Percentiles rank a stretch among this genome's conserved stretches.
Conservation (phyloP, 352 stramenopile species). For the Globisporangium emineosum region DNA sequence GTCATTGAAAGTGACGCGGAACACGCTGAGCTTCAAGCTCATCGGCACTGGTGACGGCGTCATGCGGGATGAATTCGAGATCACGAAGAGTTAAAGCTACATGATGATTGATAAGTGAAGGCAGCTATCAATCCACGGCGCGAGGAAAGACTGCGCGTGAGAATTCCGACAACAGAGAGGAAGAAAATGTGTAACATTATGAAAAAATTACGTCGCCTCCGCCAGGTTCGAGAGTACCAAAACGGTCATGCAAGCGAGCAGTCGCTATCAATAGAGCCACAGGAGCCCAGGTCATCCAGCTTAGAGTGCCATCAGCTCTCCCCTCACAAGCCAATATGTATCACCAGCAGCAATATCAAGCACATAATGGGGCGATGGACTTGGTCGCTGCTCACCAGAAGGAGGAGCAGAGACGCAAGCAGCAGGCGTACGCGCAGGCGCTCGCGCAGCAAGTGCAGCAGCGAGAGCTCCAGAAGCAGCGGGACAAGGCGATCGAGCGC, state of each 20-base stretch:
- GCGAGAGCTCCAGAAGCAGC: slow-evolving; percentile 46
- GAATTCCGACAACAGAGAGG: not conserved
- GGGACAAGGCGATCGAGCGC: slow-evolving; percentile 30
- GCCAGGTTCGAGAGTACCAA: not conserved
- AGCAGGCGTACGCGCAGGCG: slow-evolving; percentile 56
- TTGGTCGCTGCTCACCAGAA: slow-evolving; percentile 25
- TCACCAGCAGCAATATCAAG: slow-evolving; percentile 17
- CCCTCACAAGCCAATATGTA: slow-evolving; percentile 7
- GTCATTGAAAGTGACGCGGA: slow-evolving; percentile 23
- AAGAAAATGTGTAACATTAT: not conserved
- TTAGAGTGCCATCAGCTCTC: not conserved
- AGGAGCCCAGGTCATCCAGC: not conserved
- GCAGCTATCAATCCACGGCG: not conserved
- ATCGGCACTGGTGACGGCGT: not conserved
- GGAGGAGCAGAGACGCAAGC: slow-evolving; percentile 49
- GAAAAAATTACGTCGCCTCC: not conserved
- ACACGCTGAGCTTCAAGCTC: slow-evolving; percentile 4
- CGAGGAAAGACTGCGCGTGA: not conserved
- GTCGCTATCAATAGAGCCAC: not conserved
- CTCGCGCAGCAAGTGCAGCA: slow-evolving; percentile 55
- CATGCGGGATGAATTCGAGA: not conserved
- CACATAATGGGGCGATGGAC: slow-evolving; percentile 8
- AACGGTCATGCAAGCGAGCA: not conserved
- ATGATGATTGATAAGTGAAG: not conserved
- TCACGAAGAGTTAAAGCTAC: slow-evolving; percentile 4